These are phyloP conservation scores for Cadophora sp. DNA, from an alignment of 2,329 filamentous ascomycete species.

Conservation along the genomic window DNA sequence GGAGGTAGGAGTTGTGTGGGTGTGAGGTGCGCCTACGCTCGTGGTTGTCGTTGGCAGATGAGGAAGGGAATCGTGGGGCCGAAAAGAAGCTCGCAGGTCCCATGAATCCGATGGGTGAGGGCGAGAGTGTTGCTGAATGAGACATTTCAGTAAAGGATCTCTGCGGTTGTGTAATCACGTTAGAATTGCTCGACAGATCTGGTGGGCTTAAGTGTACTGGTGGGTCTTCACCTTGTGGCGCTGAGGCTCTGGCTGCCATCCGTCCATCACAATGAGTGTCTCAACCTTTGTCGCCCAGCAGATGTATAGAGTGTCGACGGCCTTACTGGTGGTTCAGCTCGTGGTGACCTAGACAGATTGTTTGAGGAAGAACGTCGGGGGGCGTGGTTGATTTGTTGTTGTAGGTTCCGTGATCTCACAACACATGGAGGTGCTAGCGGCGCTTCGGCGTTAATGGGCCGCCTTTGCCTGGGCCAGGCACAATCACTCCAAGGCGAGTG, in stretches of 20 bases:
- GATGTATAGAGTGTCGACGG: background rate
- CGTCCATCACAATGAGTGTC: constrained; percentile 35
- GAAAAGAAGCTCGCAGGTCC: constrained; percentile 28
- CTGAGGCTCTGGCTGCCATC: constrained; percentile 28
- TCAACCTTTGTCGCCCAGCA: background rate
- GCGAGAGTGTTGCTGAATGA: constrained; percentile 38
- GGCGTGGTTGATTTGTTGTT: constrained; percentile 16
- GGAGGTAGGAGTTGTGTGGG: constrained; percentile 37
- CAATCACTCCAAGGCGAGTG: background rate
- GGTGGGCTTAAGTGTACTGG: constrained; percentile 4
- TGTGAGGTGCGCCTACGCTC: constrained; percentile 38
- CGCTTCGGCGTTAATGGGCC: constrained; percentile 7
- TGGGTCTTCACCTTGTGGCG: constrained; percentile 37
- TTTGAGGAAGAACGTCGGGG: constrained; percentile 20
- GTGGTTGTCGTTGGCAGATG: constrained; percentile 25
- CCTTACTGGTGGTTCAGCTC: constrained; percentile 22
- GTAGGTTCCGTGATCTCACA: constrained; percentile 11
- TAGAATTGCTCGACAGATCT: constrained; percentile 18
- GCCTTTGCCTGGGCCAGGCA: constrained; percentile 6
- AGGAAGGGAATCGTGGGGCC: constrained; percentile 17
- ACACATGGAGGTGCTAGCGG: background rate
- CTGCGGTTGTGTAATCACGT: constrained; percentile 30
- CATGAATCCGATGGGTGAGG: constrained; percentile 37
- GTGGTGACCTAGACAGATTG: constrained; percentile 20
- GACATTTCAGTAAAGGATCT: constrained; percentile 42